Evolutionary conservation across 345 rosid genomes (phyloP), one percentile per base, ranked within the genome.

Genomic region (Citropsis articulata): DNA sequence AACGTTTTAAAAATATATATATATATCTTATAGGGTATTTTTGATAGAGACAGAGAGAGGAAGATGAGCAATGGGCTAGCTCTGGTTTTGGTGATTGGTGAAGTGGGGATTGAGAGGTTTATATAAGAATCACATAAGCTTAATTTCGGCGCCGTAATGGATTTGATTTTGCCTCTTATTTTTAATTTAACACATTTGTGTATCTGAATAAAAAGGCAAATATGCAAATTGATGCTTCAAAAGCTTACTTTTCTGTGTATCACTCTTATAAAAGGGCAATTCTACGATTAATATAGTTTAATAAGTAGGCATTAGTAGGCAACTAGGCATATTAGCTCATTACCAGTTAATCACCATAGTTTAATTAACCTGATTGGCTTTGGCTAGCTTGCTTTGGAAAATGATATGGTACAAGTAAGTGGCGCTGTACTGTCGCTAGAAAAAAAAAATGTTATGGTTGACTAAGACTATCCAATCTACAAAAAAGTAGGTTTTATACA

Each of bases 101-200:
- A 2, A 22, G 45, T 62, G 63, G 7, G 73, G 28, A 48, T 28
- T 55, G 69, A 13, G 59, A 38, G 63, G 82, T 76, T 75, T 82
- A 77, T 79, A 84, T 81, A 84, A 73, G 68, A 50, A 77, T 42
- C 19, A 50, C 55, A 42, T 1, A 40, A 73, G 59, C 3, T 65
- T 30, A 8, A 24, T 74, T 77, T 73, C 78, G 82, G 87, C 81
- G 80, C 81, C 83, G 87, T 85, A 85, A 71, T 5, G 69, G 18
- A 65, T n/a, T 77, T 77, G 83, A 71, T 71, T 16, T 71, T 60
- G 67, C 42, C 36, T 18, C 21, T 38, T 13, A 7, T n/a, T 2
- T 10, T 2, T 30, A 38, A 45, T 45, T 45, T 45, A 13, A 13
- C 18, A 45, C 50, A 45, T 12, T 45, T 45, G 5, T 45, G 50